Evolutionary conservation across 805 yeast species (phyloP).

Genomic region (Wickerhamiella occidentalis): DNA sequence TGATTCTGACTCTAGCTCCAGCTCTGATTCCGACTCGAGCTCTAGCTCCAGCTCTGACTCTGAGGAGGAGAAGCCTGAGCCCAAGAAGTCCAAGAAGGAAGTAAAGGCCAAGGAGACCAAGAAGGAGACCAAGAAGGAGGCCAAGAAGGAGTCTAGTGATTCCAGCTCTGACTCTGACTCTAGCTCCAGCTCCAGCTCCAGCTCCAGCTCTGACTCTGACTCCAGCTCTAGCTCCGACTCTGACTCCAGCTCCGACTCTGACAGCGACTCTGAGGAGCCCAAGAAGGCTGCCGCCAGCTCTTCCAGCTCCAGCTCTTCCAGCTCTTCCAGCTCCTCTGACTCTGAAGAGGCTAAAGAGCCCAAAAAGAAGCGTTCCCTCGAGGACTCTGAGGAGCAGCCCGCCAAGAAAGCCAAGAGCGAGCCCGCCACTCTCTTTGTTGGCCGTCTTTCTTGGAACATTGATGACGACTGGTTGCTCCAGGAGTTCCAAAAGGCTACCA

Average conservation of each 20-base stretch:
- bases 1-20: slow-evolving; percentile 23
- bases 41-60: slow-evolving; percentile 14
- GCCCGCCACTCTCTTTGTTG: slow-evolving; percentile 87
- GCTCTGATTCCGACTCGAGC: slow-evolving; percentile 13
- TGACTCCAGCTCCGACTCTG: slow-evolving; percentile 15
- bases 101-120: slow-evolving; percentile 13
- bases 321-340: slow-evolving; percentile 26
- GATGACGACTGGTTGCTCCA: slow-evolving; percentile 88
- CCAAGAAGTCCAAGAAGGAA: slow-evolving; percentile 13
- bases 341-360: slow-evolving; percentile 30
- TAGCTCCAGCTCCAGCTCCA: slow-evolving; percentile 25
- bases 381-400: slow-evolving; percentile 33
- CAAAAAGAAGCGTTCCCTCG: slow-evolving; percentile 32
- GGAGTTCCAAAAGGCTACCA: slow-evolving; percentile 62
- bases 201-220: slow-evolving; percentile 11
- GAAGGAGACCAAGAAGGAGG: slow-evolving; percentile 12
- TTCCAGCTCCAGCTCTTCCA: slow-evolving; percentile 23
- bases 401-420: slow-evolving; percentile 42
- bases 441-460: slow-evolving; percentile 93
- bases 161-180: slow-evolving; percentile 21
- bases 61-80: slow-evolving; percentile 16
- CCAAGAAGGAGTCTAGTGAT: slow-evolving; percentile 19
- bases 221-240: slow-evolving; percentile 4
- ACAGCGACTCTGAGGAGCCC: slow-evolving; percentile 23
- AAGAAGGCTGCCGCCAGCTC: slow-evolving; percentile 24